phyloP scores from a whole-genome alignment of 805 yeast genomes.

The Tetrapisispora phaffii region DNA sequence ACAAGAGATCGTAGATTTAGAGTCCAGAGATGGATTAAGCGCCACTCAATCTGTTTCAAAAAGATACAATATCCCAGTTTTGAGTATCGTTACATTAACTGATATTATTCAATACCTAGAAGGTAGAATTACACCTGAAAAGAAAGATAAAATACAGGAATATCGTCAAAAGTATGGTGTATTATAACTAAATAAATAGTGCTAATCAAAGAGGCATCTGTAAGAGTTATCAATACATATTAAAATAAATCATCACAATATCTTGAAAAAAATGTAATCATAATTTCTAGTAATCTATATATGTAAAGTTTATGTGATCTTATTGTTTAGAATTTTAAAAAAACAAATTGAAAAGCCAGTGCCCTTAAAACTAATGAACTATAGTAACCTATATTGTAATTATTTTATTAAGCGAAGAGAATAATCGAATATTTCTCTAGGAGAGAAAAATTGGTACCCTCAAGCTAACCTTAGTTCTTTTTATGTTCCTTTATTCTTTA shows the following conservation, averaged over 20 bases:
- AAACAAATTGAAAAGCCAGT: not conserved
- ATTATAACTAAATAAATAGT: slow-evolving; percentile 4
- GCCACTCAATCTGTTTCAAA: slow-evolving; percentile 75
- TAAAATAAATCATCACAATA: not conserved
- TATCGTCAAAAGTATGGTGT: slow-evolving; percentile 40
- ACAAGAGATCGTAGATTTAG: slow-evolving; percentile 76
- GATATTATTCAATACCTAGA: slow-evolving; percentile 62
- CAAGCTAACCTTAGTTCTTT: no score
- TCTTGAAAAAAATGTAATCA: not conserved
- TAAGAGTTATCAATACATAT: not conserved
- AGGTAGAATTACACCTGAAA: slow-evolving; percentile 46
- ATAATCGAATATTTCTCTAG: not conserved
- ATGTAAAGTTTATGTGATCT: not conserved
- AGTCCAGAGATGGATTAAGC: slow-evolving; percentile 37
- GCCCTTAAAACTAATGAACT: not conserved
- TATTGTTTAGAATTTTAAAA: not conserved
- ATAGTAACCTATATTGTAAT: not conserved
- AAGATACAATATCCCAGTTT: slow-evolving; percentile 70
- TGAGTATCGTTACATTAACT: slow-evolving; percentile 64
- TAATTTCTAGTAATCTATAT: not conserved
- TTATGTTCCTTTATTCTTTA: not conserved
- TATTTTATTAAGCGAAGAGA: not conserved
- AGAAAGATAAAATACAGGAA: slow-evolving; percentile 46
- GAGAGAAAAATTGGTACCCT: not conserved
- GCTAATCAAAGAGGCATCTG: not conserved